Base-by-base conservation (phyloP, 441 rosid species). In the Mallotus repandus region DNA sequence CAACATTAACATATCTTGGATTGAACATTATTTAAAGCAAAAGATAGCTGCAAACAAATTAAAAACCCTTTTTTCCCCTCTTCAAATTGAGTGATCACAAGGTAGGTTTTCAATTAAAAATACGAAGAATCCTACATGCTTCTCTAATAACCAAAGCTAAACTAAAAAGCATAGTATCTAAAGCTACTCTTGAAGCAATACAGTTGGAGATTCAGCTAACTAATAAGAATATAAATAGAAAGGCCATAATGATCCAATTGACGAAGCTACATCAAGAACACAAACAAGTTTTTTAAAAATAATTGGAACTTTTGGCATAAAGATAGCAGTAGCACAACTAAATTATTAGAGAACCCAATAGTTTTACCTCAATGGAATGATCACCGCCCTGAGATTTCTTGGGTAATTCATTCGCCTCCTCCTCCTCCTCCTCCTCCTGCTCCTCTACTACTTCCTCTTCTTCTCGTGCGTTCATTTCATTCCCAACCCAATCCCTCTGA, bases 401-500 rank as follows among this genome's bases (percentile, higher is more conserved):
- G 0, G 16, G 61, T 46, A 62, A 73, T 0, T 83, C 86, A 0
- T 77, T 82, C 0, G 88, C 91, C 0, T 89, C 94, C 0, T 87
- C 86, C 0, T 85, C 87, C 0, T 85, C 91, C 0, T 82, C 88
- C 0, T 81, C 87, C 0, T 85, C 94, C 3, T 85, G 89, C 13
- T 86, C 92, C n/a, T n/a, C n/a, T n/a, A n/a, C n/a, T 8, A 83
- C 89, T 25, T 82, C 86, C 12, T 86, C 83, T 13, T 80, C 81
- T 25, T 84, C 63, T 56, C 72, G 68, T 61, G 48, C 82, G 52
- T 45, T 79, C 66, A 29, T 77, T 68, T 89, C 89, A 76, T 82
- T 81, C 59, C 96, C 96, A 76, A 94, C 78, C 99, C 97, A 92
- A 63, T 89, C 96, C 50, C 85, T 84, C 85, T 86, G 88, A 45